A percentile compares a stretch with the other conserved stretches of the same genome.
Evolutionary conservation across 208 protist species (phyloP).

Genomic region (Porcisia hertigi): DNA sequence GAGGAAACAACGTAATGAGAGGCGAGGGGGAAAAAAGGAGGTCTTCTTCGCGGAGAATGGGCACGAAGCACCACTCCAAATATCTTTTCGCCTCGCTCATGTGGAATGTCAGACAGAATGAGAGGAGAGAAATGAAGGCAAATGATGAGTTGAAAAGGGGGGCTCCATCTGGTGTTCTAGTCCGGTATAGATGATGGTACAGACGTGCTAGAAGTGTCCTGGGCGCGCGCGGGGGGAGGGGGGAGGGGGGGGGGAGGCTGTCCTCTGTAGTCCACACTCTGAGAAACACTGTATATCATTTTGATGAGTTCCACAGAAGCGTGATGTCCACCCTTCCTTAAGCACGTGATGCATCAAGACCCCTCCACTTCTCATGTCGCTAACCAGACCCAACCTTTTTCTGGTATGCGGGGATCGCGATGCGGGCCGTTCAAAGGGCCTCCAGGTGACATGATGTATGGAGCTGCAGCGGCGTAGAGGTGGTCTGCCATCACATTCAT

Average conservation of each 20-base stretch:
- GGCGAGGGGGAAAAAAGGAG: neutral
- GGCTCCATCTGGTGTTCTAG: too few species aligned
- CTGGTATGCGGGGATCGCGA: neutral
- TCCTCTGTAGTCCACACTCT: neutral
- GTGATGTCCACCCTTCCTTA: neutral
- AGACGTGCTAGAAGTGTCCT: too few species aligned
- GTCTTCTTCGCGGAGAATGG: neutral
- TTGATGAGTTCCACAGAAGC: neutral
- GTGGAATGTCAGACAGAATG: neutral
- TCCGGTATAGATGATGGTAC: too few species aligned
- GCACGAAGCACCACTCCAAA: neutral
- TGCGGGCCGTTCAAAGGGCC: too few species aligned
- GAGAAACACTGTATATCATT: neutral
- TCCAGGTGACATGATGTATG: neutral
- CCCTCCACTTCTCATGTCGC: neutral
- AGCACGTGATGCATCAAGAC: neutral
- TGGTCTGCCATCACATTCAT: neutral
- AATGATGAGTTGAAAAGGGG: too few species aligned
- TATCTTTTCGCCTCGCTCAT: neutral
- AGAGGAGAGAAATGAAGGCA: too few species aligned
- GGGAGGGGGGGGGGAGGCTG: neutral
- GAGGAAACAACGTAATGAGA: neutral
- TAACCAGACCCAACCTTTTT: neutral
- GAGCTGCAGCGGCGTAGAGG: neutral
- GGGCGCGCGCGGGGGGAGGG: neutral